These are phyloP conservation scores for Trichoderma asperellum DNA, from an alignment of 2,329 filamentous ascomycete genomes.

Conservation along the genomic window DNA sequence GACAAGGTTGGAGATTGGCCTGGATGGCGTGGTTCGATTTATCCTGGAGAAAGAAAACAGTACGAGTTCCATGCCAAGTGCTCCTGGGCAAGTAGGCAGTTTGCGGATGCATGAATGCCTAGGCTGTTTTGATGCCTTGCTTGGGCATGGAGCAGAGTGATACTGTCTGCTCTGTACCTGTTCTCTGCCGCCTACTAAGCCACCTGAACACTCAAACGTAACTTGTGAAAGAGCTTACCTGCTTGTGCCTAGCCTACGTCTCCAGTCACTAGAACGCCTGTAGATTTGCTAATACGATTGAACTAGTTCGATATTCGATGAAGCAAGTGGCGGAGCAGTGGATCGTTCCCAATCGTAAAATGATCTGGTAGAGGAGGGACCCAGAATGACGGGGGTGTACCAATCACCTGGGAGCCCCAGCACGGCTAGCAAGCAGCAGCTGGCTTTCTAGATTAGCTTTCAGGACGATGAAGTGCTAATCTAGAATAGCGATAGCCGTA, in stretches of 20 bases:
- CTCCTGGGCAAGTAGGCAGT: neutral
- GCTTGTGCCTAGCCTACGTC: neutral
- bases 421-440: neutral
- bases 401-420: neutral
- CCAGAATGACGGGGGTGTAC: neutral
- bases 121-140: neutral
- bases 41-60: neutral
- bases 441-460: neutral
- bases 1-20: neutral
- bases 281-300: neutral
- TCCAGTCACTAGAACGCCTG: neutral
- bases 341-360: neutral
- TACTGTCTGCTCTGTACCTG: neutral
- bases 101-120: neutral
- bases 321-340: constrained; percentile 2
- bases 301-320: neutral
- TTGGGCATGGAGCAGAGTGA: neutral
- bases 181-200: neutral
- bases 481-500: neutral
- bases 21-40: neutral
- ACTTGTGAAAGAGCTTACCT: neutral
- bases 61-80: neutral
- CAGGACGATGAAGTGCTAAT: neutral
- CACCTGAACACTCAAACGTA: neutral
- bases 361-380: constrained; percentile 6